phyloP scores from a whole-genome alignment of 1,284 basidiomycete species.

The Pseudozyma tsukubaensis region DNA sequence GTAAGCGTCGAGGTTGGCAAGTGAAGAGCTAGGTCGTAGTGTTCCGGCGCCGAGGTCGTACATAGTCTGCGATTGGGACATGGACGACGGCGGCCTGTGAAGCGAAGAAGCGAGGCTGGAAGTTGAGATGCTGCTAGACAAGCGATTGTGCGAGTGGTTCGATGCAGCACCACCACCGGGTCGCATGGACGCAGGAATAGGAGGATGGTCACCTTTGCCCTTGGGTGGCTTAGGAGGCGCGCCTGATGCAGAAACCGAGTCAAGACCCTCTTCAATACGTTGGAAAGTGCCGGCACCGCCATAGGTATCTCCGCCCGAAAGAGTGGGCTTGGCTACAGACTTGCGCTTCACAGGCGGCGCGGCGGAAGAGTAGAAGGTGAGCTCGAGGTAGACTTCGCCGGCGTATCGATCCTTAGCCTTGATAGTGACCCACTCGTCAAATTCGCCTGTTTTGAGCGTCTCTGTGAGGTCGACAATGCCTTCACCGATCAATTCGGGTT shows the following conservation, averaged over 20 bases:
- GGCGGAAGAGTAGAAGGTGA: slow-evolving; percentile 65
- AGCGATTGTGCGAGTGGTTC: slow-evolving; percentile 22
- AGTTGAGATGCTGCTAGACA: slow-evolving; percentile 47
- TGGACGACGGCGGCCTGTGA: slow-evolving; percentile 23
- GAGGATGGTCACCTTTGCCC: slow-evolving; percentile 34
- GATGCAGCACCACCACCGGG: slow-evolving; percentile 31
- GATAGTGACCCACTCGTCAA: slow-evolving; percentile 91
- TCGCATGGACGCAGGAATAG: slow-evolving; percentile 57
- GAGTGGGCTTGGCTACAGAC: slow-evolving; percentile 35
- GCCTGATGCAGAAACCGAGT: slow-evolving; percentile 24
- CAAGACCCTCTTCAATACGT: slow-evolving; percentile 44
- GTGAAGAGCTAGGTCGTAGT: slow-evolving; percentile 59
- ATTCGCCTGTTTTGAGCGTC: slow-evolving; percentile 92
- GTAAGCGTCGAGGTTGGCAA: slow-evolving; percentile 61
- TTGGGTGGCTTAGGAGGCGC: slow-evolving; percentile 44
- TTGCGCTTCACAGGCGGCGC: slow-evolving; percentile 61
- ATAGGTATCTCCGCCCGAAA: slow-evolving; percentile 51
- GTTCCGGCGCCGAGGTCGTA: slow-evolving; percentile 50
- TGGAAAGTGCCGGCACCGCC: slow-evolving; percentile 62
- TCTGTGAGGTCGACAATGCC: slow-evolving; percentile 86
- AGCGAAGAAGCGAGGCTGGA: slow-evolving; percentile 32
- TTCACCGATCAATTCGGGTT: slow-evolving; percentile 96
- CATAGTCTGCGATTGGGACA: slow-evolving; percentile 40
- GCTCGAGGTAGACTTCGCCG: slow-evolving; percentile 67
- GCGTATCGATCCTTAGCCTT: slow-evolving; percentile 64